Percentiles rank a stretch among this genome's conserved stretches.
phyloP scores from a whole-genome alignment of 2,329 filamentous ascomycete genomes.

The Epicoccum nigrum region DNA sequence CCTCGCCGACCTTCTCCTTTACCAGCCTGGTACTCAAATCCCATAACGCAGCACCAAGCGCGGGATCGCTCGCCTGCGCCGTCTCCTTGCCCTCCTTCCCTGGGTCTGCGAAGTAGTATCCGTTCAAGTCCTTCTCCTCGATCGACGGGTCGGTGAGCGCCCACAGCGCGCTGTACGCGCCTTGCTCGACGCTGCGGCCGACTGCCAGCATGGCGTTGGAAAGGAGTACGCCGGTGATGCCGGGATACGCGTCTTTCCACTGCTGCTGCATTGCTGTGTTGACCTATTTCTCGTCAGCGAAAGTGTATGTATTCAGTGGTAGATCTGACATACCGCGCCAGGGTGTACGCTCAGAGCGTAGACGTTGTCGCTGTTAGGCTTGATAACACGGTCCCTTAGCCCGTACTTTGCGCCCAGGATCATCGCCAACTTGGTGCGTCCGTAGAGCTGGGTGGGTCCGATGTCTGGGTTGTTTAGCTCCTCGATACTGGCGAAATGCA shows the following conservation, averaged over 20 bases:
- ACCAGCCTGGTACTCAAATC: constrained; percentile 49
- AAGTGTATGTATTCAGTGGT: background rate
- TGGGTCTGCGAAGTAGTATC: constrained; percentile 52
- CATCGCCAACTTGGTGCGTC: constrained; percentile 52
- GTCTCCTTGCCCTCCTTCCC: constrained; percentile 49
- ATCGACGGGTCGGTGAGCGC: constrained; percentile 51
- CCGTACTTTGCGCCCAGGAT: constrained; percentile 54
- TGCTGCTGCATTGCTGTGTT: constrained; percentile 55
- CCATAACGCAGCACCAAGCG: constrained; percentile 51
- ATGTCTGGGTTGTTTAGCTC: constrained; percentile 52
- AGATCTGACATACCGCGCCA: constrained; percentile 27
- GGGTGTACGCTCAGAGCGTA: constrained; percentile 53
- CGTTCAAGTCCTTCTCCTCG: constrained; percentile 53
- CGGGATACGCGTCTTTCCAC: constrained; percentile 55
- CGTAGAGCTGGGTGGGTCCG: constrained; percentile 49
- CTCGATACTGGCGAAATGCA: constrained; percentile 49
- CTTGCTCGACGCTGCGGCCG: constrained; percentile 51
- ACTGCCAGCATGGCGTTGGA: constrained; percentile 44
- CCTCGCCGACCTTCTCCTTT: constrained; percentile 50
- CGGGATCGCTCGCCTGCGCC: constrained; percentile 48
- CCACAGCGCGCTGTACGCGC: constrained; percentile 52
- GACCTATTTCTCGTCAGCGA: constrained; percentile 36
- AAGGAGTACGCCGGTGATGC: constrained; percentile 49
- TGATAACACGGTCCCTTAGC: constrained; percentile 51
- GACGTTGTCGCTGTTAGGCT: constrained; percentile 50